Percentiles rank a stretch among this genome's conserved stretches.
Conservation (phyloP, 768 basidiomycete genomes). For the Auriscalpium microsporum region DNA sequence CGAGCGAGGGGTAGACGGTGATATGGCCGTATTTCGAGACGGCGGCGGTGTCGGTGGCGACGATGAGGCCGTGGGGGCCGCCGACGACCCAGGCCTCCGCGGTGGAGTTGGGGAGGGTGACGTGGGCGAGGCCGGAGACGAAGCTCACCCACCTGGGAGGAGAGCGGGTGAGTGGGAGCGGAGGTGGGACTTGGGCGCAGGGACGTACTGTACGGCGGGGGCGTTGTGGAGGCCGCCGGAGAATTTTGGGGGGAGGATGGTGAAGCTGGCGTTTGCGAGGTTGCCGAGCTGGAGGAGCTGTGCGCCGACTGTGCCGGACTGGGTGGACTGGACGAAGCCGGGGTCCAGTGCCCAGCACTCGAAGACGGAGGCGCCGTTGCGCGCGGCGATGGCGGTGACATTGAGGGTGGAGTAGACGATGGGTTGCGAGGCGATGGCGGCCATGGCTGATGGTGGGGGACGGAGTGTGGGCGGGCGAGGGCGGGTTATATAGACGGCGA, state of each 20-base stretch:
- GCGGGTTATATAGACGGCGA: no score
- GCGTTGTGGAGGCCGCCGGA: slow-evolving; percentile 48
- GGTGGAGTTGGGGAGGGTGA: slow-evolving; percentile 16
- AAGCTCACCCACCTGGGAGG: slow-evolving; percentile 16
- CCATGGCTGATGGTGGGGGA: no score
- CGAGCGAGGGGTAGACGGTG: slow-evolving; percentile 17
- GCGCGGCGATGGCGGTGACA: slow-evolving; percentile 6
- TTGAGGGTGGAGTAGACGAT: slow-evolving; percentile 4
- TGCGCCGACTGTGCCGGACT: slow-evolving; percentile 21
- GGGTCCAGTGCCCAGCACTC: slow-evolving; percentile 22
- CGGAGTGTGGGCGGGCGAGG: no score
- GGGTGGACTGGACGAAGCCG: slow-evolving; percentile 17
- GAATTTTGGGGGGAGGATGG: slow-evolving; percentile 33
- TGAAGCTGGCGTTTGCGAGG: slow-evolving; percentile 19
- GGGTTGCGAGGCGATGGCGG: neutral
- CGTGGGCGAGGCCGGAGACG: slow-evolving; percentile 17
- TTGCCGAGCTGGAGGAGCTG: slow-evolving; percentile 16
- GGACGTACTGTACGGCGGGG: slow-evolving; percentile 29
- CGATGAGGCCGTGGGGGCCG: slow-evolving; percentile 16
- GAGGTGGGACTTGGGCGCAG: neutral
- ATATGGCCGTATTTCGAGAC: slow-evolving; percentile 14
- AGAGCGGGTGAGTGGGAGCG: neutral
- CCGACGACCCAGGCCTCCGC: slow-evolving; percentile 12
- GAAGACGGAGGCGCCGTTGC: slow-evolving; percentile 11
- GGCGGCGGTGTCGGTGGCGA: slow-evolving; percentile 15